Base-by-base conservation (phyloP, 768 basidiomycete species). In the Cystobasidium tubakii region DNA sequence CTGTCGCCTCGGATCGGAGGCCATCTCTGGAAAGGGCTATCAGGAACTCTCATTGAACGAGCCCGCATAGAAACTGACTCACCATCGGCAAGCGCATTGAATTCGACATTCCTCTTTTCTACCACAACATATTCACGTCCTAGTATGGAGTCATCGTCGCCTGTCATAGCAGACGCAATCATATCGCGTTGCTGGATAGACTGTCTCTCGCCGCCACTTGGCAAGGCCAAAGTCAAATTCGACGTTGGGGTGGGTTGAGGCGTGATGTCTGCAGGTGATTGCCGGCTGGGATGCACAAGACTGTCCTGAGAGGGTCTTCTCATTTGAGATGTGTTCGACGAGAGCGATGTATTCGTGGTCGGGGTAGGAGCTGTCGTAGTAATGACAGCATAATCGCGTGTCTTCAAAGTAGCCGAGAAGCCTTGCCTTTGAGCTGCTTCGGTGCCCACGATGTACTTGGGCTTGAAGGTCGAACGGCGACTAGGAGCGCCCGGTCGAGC, bases 51-150 rank as follows among this genome's bases (percentile, higher is more conserved):
- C 9, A 1, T 1, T n/a, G 36, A n/a, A 55, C 12, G 25, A 15
- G n/a, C 19, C 43, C 66, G 23, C 9, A 23, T 19, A 46, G 9
- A 53, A 15, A 10, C 27, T 46, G 31, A 81, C 87, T 77, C 75
- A 90, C 94, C 94, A 83, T 98, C 95, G 0, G 95, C 89, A 1
- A 92, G 86, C 19, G 87, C 87, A 80, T 91, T 92, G 80, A 97
- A 91, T 80, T 98, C 94, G 1, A 97, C 90, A 1, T 90, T 90
- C 63, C 88, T 85, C 67, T 99, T 92, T 53, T 89, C 93, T 0
- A 98, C 90, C 0, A 99, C 86, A 0, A 98, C 95, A 77, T 99
- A 99, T 79, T 98, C 95, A 66, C 79, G 79, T 0, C 80, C 81
- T 10, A 83, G 78, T 0, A 80, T 74, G 46, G 80, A 75, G 87